Evolutionary conservation across 306 rosid species (phyloP), one percentile per base, ranked within the genome.

Genomic region (Styphnolobium japonicum): DNA sequence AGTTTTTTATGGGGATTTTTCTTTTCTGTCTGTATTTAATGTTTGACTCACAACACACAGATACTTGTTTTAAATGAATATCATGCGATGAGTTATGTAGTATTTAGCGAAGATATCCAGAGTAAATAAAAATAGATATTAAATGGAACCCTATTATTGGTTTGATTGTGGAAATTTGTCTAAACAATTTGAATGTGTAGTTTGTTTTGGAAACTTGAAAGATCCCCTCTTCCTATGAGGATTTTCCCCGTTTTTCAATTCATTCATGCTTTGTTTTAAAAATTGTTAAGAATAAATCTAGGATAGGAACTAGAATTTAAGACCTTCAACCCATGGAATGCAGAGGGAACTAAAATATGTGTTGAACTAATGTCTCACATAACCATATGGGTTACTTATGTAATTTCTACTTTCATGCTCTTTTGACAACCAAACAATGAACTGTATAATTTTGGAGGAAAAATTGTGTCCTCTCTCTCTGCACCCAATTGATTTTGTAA

Each of bases 11-110:
- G 68, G 66, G 42, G 48, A 81, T 53, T n/a, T 45, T 29, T 25
- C 22, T 15, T 55, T 65, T 14, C 3, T 45, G 21, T 71, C 11
- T 53, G 66, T 67, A 2, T 66, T 80, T 46, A 23, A 19, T 23
- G 6, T 29, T 40, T 21, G 77, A 39, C 48, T 18, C 31, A 23
- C 4, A 18, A 6, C 69, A 58, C 7, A 34, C 11, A 2, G n/a
- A 48, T 67, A 68, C 66, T 71, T 61, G 65, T 19, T 71, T 60
- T 43, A 12, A 25, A 43, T 64, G 72, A 73, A 46, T 53, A 14
- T 29, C n/a, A 22, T 40, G 67, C 46, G 58, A 56, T 65, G 67
- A 71, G 48, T 45, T 10, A 40, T 62, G 53, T 16, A 19, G 18
- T 58, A 61, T 62, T 75, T 46, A 46, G 58, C 12, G 29, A 31